Conservation (phyloP, 2,329 filamentous ascomycete species). For the Ascochyta lentis region DNA sequence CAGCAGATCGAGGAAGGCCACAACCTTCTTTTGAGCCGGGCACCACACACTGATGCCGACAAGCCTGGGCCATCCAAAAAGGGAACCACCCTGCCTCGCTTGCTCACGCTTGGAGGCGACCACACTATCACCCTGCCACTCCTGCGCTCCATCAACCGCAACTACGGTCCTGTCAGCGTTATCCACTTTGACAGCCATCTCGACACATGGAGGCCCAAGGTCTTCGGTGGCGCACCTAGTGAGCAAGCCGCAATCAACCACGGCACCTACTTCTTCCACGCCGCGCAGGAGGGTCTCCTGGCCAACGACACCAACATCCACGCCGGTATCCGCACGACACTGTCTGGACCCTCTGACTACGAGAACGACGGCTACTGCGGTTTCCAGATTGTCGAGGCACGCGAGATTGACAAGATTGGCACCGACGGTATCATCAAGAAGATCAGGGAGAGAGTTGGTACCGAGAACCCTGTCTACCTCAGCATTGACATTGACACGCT, state of each 20-base stretch:
- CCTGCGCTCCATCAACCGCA: constrained; percentile 65
- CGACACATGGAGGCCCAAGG: constrained; percentile 78
- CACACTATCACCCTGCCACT: constrained; percentile 68
- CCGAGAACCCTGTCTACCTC: constrained; percentile 77
- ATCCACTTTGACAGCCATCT: constrained; percentile 70
- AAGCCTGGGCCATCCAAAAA: constrained; percentile 72
- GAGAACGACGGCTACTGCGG: constrained; percentile 86
- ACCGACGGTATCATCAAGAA: constrained; percentile 78
- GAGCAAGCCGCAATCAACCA: constrained; percentile 82
- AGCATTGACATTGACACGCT: constrained; percentile 88
- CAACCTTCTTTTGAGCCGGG: constrained; percentile 73
- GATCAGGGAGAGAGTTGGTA: constrained; percentile 77
- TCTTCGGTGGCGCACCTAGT: constrained; percentile 82
- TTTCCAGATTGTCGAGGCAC: constrained; percentile 80
- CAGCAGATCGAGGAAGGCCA: constrained; percentile 88
- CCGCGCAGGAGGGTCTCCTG: constrained; percentile 76
- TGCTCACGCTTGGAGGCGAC: constrained; percentile 74
- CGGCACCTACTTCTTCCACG: constrained; percentile 89
- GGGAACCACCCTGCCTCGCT: constrained; percentile 76
- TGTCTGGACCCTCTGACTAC: constrained; percentile 80
- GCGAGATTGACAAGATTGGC: constrained; percentile 73
- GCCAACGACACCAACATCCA: constrained; percentile 87
- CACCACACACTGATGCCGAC: constrained; percentile 71
- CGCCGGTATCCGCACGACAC: constrained; percentile 82
- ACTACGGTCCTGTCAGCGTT: constrained; percentile 71